Evolutionary conservation across 495 filamentous ascomycete species (phyloP), one percentile per base, ranked within the genome.

Genomic region (Parathielavia hyrcaniae): DNA sequence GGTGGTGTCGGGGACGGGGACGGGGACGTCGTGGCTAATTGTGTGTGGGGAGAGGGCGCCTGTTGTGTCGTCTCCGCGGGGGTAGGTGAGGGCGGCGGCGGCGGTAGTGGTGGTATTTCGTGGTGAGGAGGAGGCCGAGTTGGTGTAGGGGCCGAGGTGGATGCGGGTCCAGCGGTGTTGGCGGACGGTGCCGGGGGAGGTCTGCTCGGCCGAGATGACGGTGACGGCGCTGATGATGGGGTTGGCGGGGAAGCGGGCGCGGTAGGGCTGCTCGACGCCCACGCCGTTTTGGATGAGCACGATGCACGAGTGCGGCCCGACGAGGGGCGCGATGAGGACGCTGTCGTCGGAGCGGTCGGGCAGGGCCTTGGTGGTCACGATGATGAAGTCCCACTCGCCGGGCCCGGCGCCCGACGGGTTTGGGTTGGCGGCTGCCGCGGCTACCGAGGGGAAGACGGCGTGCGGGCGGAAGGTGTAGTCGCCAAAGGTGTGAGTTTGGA

Each of bases 211-310:
- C 43, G 73, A 77, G 44, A 82, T 68, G 61, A 82, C 73, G 12
- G 81, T 83, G 41, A 87, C 84, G 51, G 79, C 84, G 38, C 77
- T 84, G 23, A 87, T 65, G 51, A 87, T 82, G 0, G 79, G 76
- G 11, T 67, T 76, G 11, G 59, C 10, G 0, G 83, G 81, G 55
- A 83, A 87, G 10, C 76, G 70, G 46, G 67, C 67, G 34, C 81
- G 75, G 68, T 86, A 85, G 0, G 83, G 76, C 12, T 78, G 78
- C 57, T 88, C 85, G 26, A 87, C 83, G 26, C 85, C 85, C 11
- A 88, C 77, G 26, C 85, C 85, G 67, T 88, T 88, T 59, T 88
- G 85, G 50, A 87, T 83, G 35, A 88, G 71, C 19, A 88, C 82
- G 57, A 88, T 79, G 55, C 57, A 60, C 1, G 68, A 73, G 65